These are phyloP conservation scores for Meyerozyma guilliermondii DNA, from an alignment of 1,139 yeast genomes.

Conservation along the genomic window DNA sequence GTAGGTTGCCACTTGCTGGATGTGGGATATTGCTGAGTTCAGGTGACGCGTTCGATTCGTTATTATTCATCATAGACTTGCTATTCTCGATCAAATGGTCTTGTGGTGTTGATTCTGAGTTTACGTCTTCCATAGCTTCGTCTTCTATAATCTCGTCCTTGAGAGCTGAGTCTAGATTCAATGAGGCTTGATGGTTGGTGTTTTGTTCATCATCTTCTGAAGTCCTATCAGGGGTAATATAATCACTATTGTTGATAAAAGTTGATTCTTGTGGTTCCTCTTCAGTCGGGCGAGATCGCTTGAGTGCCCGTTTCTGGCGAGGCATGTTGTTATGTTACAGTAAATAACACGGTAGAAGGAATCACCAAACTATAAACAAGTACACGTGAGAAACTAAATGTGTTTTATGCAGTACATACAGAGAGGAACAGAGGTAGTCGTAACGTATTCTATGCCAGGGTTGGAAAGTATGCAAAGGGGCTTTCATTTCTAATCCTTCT, in stretches of 20 bases:
- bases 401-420: background rate
- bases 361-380: background rate
- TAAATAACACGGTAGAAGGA: background rate
- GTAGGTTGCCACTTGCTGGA: constrained; percentile 7
- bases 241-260: constrained; percentile 41
- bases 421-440: background rate
- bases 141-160: constrained; percentile 3
- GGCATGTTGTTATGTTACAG: background rate
- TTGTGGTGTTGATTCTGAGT: constrained; percentile 2
- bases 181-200: background rate
- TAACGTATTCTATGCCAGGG: background rate
- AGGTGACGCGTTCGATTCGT: background rate
- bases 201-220: background rate
- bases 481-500: background rate
- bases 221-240: constrained; percentile 6
- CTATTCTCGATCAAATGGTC: constrained; percentile 1
- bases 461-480: too few species aligned
- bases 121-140: constrained; percentile 2
- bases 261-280: constrained; percentile 17
- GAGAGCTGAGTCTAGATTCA: constrained; percentile 1
- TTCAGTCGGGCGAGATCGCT: constrained; percentile 1
- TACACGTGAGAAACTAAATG: background rate
- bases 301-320: background rate
- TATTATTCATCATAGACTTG: background rate
- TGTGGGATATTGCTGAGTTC: background rate